Base-by-base conservation (phyloP, 2,329 filamentous ascomycete genomes). In the Diaporthe sp. region DNA sequence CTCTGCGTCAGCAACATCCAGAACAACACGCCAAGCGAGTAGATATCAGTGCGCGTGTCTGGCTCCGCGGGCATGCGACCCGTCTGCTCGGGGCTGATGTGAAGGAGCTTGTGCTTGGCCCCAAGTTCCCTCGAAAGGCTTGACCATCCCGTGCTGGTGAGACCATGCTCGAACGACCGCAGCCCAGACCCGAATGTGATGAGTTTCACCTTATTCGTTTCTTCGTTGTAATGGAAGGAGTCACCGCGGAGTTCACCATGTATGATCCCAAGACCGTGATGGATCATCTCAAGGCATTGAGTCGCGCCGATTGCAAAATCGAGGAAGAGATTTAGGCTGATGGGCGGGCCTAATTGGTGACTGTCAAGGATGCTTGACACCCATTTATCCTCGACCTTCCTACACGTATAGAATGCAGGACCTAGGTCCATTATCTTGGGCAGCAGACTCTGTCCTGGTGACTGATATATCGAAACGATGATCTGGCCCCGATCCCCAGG, bases 1-100 rank as follows among this genome's bases (percentile, higher is more conserved):
- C 93, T 91, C 39, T 95, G 95, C 2, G 94, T 94, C 61, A 98
- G 87, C 81, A 97, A 90, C 12, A 91, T 94, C 93, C 95, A 98
- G 83, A 98, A 96, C 1, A 98, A 84, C 53, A 98, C 92, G 5
- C 96, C 96, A 1, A 98, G 87, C 0, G 95, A 96, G 85, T 98
- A 98, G 44, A 98, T 97, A 83, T 98, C 96, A 22, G 96, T 98
- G 55, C 96, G 91, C 58, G 91, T 94, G 84, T 98, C 96, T 1
- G 96, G 96, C 83, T 98, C 96, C 4, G 94, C 95, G 3, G 95
- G 94, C 90, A 98, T 94, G 28, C 96, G 92, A 20, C 96, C 96
- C 3, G 96, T 98, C 86, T 98, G 96, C 82, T 98, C 96, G 0
- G 96, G 96, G 63, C 95, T 96, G 82, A 98, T 97, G 82, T 95